Evolutionary conservation across 345 rosid genomes (phyloP).

Genomic region (Salix suchowensis): DNA sequence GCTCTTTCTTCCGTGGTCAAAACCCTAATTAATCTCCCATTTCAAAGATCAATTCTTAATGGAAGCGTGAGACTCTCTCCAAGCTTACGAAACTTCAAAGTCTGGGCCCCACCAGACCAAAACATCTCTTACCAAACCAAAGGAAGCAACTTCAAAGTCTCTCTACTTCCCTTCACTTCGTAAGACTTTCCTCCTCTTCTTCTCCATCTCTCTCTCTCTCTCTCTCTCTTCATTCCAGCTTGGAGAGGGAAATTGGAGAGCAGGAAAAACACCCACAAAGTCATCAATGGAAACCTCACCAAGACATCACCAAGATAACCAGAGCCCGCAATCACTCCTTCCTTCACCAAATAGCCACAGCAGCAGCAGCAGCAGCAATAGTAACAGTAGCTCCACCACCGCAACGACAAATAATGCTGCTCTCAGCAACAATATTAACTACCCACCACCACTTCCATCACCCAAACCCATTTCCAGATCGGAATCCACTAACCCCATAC

Average conservation of each 20-base stretch:
- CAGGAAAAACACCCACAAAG: no score
- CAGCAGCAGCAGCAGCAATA: conserved; percentile 33
- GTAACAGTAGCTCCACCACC: conserved; percentile 23
- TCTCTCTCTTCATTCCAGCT: background rate
- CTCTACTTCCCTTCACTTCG: background rate
- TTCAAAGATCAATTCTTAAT: background rate
- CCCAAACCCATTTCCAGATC: conserved; percentile 70
- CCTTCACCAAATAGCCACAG: conserved; percentile 55
- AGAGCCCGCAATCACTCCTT: conserved; percentile 28
- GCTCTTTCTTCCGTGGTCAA: no score
- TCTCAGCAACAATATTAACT: conserved; percentile 19
- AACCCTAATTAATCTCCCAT: no score
- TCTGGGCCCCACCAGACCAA: conserved; percentile 37
- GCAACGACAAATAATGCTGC: conserved; percentile 29
- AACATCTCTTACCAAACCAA: conserved; percentile 60
- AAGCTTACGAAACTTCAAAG: conserved; percentile 2
- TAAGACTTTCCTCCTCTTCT: conserved; percentile 1
- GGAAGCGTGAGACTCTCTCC: background rate
- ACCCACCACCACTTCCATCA: conserved; percentile 20
- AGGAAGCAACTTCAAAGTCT: conserved; percentile 18
- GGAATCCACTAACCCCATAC: conserved; percentile 77
- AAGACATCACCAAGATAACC: conserved; percentile 41
- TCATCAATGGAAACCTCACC: conserved; percentile 59
- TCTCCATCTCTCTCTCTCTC: background rate
- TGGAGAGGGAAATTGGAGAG: background rate